Percentiles rank a stretch among this genome's conserved stretches.
Evolutionary conservation across 2,329 filamentous ascomycete species (phyloP).

Genomic region (Fusarium transvaalense): DNA sequence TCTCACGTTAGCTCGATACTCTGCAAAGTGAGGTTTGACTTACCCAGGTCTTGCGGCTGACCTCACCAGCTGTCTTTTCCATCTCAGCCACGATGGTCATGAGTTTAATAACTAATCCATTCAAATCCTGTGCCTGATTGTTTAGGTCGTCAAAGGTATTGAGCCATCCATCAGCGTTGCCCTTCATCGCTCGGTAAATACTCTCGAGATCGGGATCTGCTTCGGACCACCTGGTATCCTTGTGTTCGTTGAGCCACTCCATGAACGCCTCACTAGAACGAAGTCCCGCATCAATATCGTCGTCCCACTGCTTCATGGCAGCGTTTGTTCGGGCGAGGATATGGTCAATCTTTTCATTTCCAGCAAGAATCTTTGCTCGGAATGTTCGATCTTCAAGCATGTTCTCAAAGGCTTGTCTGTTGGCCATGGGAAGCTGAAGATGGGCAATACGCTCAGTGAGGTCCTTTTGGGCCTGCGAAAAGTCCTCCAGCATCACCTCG

Average conservation of each 20-base stretch:
- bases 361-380: conserved; percentile 82
- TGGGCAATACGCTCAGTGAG: conserved; percentile 83
- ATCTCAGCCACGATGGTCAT: conserved; percentile 86
- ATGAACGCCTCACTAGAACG: conserved; percentile 81
- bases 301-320: conserved; percentile 80
- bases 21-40: conserved; percentile 49
- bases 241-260: conserved; percentile 77
- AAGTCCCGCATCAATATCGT: conserved; percentile 83
- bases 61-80: conserved; percentile 84
- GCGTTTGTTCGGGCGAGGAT: conserved; percentile 83
- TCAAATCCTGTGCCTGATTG: conserved; percentile 77
- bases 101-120: conserved; percentile 77
- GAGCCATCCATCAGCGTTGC: conserved; percentile 92
- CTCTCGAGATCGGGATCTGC: conserved; percentile 71
- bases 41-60: conserved; percentile 83
- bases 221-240: conserved; percentile 70
- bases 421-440: conserved; percentile 85
- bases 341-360: conserved; percentile 92
- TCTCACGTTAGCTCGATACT: conserved; percentile 20
- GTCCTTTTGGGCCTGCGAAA: conserved; percentile 81
- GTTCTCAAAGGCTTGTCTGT: conserved; percentile 83
- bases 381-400: conserved; percentile 90
- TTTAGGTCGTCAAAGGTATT: conserved; percentile 83
- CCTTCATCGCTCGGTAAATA: conserved; percentile 90
- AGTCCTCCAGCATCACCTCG: conserved; percentile 86